phyloP scores from a whole-genome alignment of 768 basidiomycete species.

The Phylloporus scabripes region DNA sequence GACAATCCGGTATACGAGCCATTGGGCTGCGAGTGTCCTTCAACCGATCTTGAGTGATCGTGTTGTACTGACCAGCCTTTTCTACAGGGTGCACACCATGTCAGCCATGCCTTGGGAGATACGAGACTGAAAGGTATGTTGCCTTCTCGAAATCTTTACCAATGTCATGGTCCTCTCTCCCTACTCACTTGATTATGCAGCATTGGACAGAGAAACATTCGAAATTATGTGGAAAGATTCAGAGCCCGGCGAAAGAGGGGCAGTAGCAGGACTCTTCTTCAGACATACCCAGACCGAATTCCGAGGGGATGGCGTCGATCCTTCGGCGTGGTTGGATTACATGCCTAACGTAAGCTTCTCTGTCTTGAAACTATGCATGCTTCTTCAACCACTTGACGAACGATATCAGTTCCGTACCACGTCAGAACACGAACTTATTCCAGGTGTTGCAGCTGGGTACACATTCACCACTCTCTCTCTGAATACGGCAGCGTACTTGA shows the following conservation, averaged over 20 bases:
- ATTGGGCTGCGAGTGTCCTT: constrained; percentile 63
- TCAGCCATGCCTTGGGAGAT: constrained; percentile 51
- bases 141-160: neutral
- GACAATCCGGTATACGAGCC: constrained; percentile 70
- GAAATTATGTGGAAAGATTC: constrained; percentile 72
- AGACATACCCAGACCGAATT: constrained; percentile 61
- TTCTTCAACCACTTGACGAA: neutral
- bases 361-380: neutral
- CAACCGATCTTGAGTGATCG: neutral
- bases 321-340: constrained; percentile 35
- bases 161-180: neutral
- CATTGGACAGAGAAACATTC: constrained; percentile 68
- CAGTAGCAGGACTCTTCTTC: constrained; percentile 51
- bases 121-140: constrained; percentile 50
- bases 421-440: constrained; percentile 36
- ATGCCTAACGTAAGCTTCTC: constrained; percentile 47
- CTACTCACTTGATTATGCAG: constrained; percentile 32
- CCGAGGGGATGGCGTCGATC: constrained; percentile 36
- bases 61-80: neutral
- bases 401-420: constrained; percentile 33
- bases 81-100: constrained; percentile 75
- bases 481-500: constrained; percentile 56
- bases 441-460: constrained; percentile 42
- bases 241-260: constrained; percentile 39
- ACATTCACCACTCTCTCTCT: constrained; percentile 66